phyloP scores from a whole-genome alignment of 371 early-diverging fungal genomes.

The Fennellomyces sp. region DNA sequence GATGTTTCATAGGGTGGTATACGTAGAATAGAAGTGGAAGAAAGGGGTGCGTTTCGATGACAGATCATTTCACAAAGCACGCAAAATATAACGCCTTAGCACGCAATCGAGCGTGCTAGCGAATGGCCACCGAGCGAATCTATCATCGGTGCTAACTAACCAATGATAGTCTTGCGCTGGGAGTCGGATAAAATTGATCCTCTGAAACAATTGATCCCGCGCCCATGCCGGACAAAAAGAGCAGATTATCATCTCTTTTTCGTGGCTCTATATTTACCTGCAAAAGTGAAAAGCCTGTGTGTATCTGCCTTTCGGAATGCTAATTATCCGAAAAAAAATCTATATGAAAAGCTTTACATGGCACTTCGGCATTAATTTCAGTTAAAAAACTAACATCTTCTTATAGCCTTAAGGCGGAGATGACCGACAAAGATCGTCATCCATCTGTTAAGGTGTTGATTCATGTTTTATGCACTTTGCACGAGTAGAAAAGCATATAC shows the following conservation, averaged over 20 bases:
- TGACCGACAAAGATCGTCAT: neutral
- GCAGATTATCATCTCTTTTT: neutral
- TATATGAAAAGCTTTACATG: no score
- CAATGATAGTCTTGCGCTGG: neutral
- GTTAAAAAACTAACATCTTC: no score
- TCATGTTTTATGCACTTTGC: no score
- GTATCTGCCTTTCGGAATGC: no score
- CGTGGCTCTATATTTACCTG: neutral
- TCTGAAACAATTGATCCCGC: no score
- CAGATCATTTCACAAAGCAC: slow-evolving; percentile 8
- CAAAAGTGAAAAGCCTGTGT: no score
- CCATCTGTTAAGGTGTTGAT: no score
- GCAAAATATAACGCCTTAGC: slow-evolving; percentile 13
- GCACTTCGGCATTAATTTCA: no score
- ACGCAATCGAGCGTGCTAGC: slow-evolving; percentile 12
- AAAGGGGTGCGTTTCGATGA: slow-evolving; percentile 4
- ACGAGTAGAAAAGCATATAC: no score
- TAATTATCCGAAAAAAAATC: no score
- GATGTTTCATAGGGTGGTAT: neutral
- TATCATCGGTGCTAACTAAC: neutral
- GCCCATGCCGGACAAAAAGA: no score
- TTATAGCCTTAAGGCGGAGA: no score
- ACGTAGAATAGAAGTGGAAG: neutral
- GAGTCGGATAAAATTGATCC: neutral
- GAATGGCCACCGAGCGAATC: slow-evolving; percentile 1